Base-by-base conservation (phyloP, 2,329 filamentous ascomycete genomes). In the Delphinella strobiligena region DNA sequence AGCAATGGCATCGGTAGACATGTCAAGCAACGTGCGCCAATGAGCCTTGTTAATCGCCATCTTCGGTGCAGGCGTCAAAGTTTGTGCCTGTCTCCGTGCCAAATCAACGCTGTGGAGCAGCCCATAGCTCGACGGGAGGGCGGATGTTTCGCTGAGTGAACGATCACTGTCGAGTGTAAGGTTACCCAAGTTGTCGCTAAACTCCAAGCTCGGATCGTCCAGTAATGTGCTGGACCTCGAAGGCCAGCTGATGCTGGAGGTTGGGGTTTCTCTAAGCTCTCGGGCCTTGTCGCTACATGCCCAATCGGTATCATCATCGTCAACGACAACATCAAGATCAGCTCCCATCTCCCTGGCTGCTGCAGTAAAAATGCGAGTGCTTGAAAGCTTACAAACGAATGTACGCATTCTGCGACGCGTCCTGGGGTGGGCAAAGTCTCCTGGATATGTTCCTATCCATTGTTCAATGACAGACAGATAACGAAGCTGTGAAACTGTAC, bases 271-370 rank as follows among this genome's bases (percentile, higher is more conserved):
- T 17, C 64, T 33, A 54, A 54, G 38, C 33, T 68, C 65, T 14
- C 66, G 62, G 49, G 76, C 67, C 16, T 77, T 74, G 53, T 96
- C 89, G 34, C 77, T 75, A 52, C 79, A 83, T n/a, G 83, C 86
- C 91, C 91, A 98, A 10, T 82, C 79, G 0, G 82, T 82, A 55
- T 98, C 89, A 52, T 96, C 91, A 54, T 96, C 88, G 52, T 93
- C 83, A 4, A 75, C 67, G 2, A 87, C 79, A 36, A 72, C 69
- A 34, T 88, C 82, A 12, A 96, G 66, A 50, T 83, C 79, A n/a
- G 73, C 71, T 15, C 78, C 74, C 63, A 98, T 91, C 54, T 95
- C 86, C 49, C 84, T 80, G 3, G 86, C 83, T 3, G 88, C 85
- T 14, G 84, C 78, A 15, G 83, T 78, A 59, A 93, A 94, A 37